Conservation (phyloP, 176 grass and related monocot species). For the Guadua angustifolia region DNA sequence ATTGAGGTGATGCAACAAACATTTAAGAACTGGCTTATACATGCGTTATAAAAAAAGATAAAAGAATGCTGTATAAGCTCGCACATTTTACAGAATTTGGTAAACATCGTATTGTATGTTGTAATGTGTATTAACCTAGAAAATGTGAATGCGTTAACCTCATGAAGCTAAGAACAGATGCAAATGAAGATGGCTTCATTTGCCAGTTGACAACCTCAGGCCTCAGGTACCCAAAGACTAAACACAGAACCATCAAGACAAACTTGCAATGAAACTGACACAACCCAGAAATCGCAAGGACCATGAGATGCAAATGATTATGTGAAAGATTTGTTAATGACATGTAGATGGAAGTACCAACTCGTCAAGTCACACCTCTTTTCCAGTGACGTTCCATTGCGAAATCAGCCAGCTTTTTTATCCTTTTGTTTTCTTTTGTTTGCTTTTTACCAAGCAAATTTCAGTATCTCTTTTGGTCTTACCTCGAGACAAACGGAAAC, state of each 20-base stretch:
- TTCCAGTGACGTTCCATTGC: constrained; percentile 35
- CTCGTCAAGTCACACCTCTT: constrained; percentile 20
- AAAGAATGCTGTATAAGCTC: not conserved
- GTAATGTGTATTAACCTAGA: not conserved
- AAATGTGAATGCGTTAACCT: not conserved
- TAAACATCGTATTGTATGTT: constrained; percentile 9
- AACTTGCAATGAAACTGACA: not conserved
- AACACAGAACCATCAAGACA: not conserved
- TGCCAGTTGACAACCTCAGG: not conserved
- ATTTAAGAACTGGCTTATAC: not conserved
- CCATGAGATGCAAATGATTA: not conserved
- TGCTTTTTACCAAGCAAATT: constrained; percentile 47
- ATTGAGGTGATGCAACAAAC: not conserved
- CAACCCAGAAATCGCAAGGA: not conserved
- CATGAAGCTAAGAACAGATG: not conserved
- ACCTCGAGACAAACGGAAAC: constrained; percentile 54
- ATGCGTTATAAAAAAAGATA: not conserved
- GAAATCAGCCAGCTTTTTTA: constrained; percentile 33
- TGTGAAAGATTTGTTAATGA: constrained; percentile 9
- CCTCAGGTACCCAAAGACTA: not conserved
- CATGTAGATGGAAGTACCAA: not conserved
- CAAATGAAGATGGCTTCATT: not conserved
- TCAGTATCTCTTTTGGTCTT: constrained; percentile 55
- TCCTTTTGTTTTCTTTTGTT: constrained; percentile 48
- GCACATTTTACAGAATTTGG: not conserved